Evolutionary conservation across 139 green algal genomes (phyloP).

Genomic region (Axilococcus clingmanii): DNA sequence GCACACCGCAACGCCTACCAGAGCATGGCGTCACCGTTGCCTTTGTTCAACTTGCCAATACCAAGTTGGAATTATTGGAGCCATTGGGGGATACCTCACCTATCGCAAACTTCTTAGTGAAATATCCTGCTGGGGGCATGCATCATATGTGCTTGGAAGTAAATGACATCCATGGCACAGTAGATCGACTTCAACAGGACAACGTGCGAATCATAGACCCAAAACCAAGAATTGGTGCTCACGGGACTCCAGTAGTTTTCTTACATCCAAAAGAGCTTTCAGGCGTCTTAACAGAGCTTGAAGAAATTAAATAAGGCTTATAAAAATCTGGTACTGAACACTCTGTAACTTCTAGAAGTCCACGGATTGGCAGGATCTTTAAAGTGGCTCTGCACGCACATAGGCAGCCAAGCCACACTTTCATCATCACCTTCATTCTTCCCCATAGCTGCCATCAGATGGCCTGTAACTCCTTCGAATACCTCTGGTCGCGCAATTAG

Average conservation of each 20-base stretch:
- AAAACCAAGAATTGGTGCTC: conserved; percentile 45
- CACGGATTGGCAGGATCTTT: no score
- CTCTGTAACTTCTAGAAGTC: no score
- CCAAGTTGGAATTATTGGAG: conserved; percentile 54
- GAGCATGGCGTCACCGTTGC: conserved; percentile 51
- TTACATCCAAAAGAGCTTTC: conserved; percentile 46
- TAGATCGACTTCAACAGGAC: conserved; percentile 9
- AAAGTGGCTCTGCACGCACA: no score
- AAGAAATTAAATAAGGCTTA: conserved; percentile 30
- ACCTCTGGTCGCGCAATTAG: no score
- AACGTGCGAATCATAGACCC: conserved; percentile 19
- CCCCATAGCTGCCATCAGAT: no score
- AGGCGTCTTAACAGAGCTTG: conserved; percentile 54
- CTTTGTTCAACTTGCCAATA: conserved; percentile 53
- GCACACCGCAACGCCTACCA: conserved; percentile 42
- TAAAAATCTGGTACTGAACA: neutral
- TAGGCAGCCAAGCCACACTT: no score
- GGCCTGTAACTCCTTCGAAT: no score
- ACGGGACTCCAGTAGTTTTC: conserved; percentile 51
- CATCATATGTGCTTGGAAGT: conserved; percentile 62
- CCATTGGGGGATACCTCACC: conserved; percentile 42
- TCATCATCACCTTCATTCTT: no score
- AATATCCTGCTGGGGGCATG: conserved; percentile 43
- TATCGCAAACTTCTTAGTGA: conserved; percentile 40
- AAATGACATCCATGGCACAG: conserved; percentile 1